These are phyloP conservation scores for Populus tomentosa DNA, from an alignment of 441 rosid genomes.

Conservation along the genomic window DNA sequence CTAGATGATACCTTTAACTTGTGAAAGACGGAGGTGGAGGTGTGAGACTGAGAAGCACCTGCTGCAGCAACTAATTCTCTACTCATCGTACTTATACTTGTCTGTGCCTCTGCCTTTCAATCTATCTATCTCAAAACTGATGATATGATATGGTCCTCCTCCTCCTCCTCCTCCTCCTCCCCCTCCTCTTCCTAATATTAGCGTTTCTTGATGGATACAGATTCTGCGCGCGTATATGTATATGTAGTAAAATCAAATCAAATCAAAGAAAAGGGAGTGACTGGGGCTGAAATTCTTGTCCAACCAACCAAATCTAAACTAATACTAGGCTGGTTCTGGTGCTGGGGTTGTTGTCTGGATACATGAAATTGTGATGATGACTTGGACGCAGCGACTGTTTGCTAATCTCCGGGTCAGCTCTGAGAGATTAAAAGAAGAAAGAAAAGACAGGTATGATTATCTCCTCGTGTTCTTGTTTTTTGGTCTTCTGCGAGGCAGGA, in stretches of 20 bases:
- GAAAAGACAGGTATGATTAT: no score
- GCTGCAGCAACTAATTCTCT: conserved; percentile 27
- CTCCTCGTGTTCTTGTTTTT: not conserved
- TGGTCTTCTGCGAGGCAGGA: not conserved
- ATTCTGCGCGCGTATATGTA: not conserved
- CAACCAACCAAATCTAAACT: not conserved
- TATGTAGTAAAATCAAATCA: not conserved
- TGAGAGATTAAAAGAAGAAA: not conserved
- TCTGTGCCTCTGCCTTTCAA: not conserved
- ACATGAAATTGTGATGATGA: not conserved
- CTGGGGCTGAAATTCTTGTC: not conserved
- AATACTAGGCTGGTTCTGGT: not conserved
- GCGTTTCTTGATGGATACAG: not conserved
- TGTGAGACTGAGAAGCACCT: conserved; percentile 27
- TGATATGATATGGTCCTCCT: no score
- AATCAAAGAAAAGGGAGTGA: not conserved
- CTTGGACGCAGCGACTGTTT: not conserved
- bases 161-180: no score
- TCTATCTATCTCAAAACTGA: not conserved
- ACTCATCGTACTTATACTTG: conserved; percentile 22
- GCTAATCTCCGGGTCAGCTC: not conserved
- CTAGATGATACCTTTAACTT: conserved; percentile 36
- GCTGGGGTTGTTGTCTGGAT: not conserved
- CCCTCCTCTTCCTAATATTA: not conserved
- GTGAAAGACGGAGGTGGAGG: conserved; percentile 18